Evolutionary conservation across 2,329 filamentous ascomycete species (phyloP), one percentile per base, ranked within the genome.

Genomic region (Epichloe aotearoae): DNA sequence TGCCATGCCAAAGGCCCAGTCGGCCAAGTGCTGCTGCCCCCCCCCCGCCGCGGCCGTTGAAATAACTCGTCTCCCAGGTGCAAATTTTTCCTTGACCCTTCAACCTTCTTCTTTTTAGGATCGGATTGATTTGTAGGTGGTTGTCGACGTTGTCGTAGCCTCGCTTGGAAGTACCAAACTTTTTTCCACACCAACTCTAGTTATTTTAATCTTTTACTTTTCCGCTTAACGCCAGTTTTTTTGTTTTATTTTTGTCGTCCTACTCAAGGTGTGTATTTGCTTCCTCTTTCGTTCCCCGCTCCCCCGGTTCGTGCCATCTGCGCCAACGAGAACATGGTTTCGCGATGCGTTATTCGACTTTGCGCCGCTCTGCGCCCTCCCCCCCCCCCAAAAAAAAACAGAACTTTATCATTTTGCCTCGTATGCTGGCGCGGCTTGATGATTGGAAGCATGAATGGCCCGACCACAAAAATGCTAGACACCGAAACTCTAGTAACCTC

Each of bases 121-220:
- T 30, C 45, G 51, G 44, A 53, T 48, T 45, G 20, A 44, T 50
- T 48, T 40, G 43, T 50, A 19, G 51, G 51, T 53, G 51, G 51
- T 50, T 37, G 51, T 50, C 44, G 51, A 53, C 40, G 51, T 50
- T 50, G 51, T 52, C 51, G 47, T 50, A 36, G 48, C 44, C 49
- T 50, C 45, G 44, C 45, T 37, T 40, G 51, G 48, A 53, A 53
- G 44, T 47, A 30, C 10, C 17, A 23, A 23, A 20, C 4, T 19
- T 46, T n/a, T 41, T 44, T 19, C 41, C 33, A 20, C 20, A 20
- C 34, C 20, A 36, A 8, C 38, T 50, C 41, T 52, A 15, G n/a
- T 14, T 34, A 4, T 20, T 23, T 40, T 33, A 46, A 6, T 38
- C 17, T 10, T 10, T 47, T 37, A n/a, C 41, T 39, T 40, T 20